Evolutionary conservation across 1,139 yeast genomes (phyloP), one percentile per base, ranked within the genome.

Genomic region (Pichia sp.): DNA sequence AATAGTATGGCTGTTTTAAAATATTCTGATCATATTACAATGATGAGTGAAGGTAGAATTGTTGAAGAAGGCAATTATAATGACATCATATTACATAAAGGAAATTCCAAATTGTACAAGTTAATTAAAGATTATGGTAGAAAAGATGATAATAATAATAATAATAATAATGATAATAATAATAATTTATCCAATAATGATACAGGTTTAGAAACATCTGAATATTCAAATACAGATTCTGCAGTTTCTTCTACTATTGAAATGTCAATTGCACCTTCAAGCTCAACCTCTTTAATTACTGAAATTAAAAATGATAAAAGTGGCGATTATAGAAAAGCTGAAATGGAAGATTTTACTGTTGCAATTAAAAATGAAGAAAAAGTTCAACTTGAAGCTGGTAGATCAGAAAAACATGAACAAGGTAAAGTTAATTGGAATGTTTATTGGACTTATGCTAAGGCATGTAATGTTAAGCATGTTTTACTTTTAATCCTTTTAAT

Each of bases 401-500:
- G 81, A 55, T 71, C 72, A 54, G 98, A 94, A 65, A 90, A 81
- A 54, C 76, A 84, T 51, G 96, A 92, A 66, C 94, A 87, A 63
- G 99, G 98, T 51, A 81, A 87, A 60, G 98, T 92, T 44, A 85
- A 87, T 60, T 87, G 96, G 95, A 73, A 75, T 33, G 90, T 94
- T 37, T 92, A 92, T 64, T 57, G 67, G 50, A 87, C 79, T 51
- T 92, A 94, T 60, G 95, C 95, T 25, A 78, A 74, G 54, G 96
- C 97, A 0, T 89, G 97, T 69, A 87, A 87, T 53, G 76, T 86
- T n/a, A 64, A 61, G 42, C 80, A 79, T 53, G 96, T 90, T 20
- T 33, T 69, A 0, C 80, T 82, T 59, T 59, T 87, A 46, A 45
- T 62, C 10, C 49, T 65, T 37, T 70, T 74, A 50, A 71, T 80